Evolutionary conservation across 345 rosid species (phyloP).

Genomic region (Pistacia atlantica): DNA sequence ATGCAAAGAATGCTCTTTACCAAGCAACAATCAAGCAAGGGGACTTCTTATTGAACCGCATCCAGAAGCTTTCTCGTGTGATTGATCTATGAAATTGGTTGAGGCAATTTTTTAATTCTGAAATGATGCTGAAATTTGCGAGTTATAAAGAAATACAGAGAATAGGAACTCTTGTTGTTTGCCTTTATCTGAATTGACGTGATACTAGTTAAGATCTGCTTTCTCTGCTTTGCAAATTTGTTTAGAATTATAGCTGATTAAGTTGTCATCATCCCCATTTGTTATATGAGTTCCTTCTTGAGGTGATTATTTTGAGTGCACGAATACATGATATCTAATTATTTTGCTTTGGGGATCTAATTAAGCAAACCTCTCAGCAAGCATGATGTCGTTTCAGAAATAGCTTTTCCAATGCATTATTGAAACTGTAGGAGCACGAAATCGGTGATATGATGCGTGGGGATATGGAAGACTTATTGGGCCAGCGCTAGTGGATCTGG

Average conservation of each 20-base stretch:
- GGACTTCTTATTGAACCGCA: conserved; percentile 90
- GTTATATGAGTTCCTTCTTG: neutral
- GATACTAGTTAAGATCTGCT: conserved; percentile 12
- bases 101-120: neutral
- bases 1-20: conserved; percentile 97
- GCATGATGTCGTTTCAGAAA: no score
- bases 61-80: conserved; percentile 97
- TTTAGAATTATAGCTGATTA: conserved; percentile 14
- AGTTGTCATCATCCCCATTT: neutral
- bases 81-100: conserved; percentile 69
- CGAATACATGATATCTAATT: neutral
- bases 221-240: neutral
- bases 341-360: no score
- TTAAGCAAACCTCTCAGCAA: no score
- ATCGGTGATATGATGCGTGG: no score
- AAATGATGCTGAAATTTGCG: conserved; percentile 13
- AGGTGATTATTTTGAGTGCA: neutral
- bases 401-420: neutral
- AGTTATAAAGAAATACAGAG: conserved; percentile 10
- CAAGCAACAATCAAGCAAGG: conserved; percentile 99
- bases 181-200: conserved; percentile 14
- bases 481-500: no score
- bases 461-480: no score
- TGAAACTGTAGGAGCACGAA: neutral
- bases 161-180: neutral